These are phyloP conservation scores for Ajuga chamaepitys DNA, from an alignment of 257 asterid species.

Conservation along the genomic window DNA sequence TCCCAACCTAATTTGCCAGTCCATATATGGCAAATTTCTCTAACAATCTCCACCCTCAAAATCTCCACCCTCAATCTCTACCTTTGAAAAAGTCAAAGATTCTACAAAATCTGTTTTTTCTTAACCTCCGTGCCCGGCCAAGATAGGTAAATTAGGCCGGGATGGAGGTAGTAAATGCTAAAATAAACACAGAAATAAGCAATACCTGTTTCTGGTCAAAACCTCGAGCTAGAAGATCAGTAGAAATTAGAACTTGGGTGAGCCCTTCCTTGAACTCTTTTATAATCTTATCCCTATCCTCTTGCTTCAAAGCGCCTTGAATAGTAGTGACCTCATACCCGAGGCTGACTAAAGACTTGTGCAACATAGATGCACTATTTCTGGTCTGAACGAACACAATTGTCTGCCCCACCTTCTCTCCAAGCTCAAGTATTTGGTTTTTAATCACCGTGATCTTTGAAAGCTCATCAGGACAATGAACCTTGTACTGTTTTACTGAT, in stretches of 20 bases:
- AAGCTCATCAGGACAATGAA: conserved; percentile 83
- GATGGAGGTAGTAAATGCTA: no score
- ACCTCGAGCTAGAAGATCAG: conserved; percentile 93
- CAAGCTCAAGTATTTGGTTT: conserved; percentile 84
- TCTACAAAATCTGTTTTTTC: no score
- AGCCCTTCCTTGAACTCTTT: conserved; percentile 83
- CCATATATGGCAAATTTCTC: no score
- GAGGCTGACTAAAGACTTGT: conserved; percentile 34
- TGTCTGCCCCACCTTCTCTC: conserved; percentile 86
- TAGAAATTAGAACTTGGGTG: conserved; percentile 87
- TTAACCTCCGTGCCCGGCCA: no score
- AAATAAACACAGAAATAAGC: not conserved
- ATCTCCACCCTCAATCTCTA: no score
- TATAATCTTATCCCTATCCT: conserved; percentile 66
- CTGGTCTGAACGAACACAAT: conserved; percentile 63
- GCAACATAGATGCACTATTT: conserved; percentile 49
- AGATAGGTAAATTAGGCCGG: no score
- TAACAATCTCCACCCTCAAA: no score
- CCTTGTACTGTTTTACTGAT: conserved; percentile 57
- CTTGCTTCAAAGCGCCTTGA: conserved; percentile 73
- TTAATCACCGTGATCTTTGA: conserved; percentile 65
- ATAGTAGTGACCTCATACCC: conserved; percentile 93
- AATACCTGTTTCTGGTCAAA: conserved; percentile 86
- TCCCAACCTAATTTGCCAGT: no score
- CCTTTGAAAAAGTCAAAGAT: no score